Percentiles rank a stretch among this genome's conserved stretches.
These are phyloP conservation scores for Eremothecium coryli DNA, from an alignment of 1,139 yeast genomes.

Conservation along the genomic window DNA sequence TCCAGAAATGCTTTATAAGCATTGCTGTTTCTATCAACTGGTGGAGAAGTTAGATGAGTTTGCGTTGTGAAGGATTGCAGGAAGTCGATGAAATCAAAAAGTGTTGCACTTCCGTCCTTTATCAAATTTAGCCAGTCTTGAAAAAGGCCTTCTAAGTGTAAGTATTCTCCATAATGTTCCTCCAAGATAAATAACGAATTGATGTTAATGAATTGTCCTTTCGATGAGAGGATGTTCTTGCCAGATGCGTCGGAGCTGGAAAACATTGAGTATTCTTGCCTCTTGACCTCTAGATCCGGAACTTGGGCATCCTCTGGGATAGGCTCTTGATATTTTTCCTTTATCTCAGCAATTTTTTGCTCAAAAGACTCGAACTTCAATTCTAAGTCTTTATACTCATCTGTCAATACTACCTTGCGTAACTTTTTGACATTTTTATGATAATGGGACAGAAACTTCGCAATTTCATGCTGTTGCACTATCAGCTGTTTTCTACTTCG, in stretches of 20 bases:
- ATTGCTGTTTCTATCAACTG: slow-evolving; percentile 27
- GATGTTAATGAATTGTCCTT: slow-evolving; percentile 41
- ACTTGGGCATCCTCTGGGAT: background rate
- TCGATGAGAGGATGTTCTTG: slow-evolving; percentile 39
- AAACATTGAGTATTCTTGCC: slow-evolving; percentile 19
- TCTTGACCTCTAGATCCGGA: slow-evolving; percentile 14
- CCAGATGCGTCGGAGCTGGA: slow-evolving; percentile 13
- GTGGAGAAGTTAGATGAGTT: slow-evolving; percentile 23
- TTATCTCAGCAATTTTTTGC: slow-evolving; percentile 32
- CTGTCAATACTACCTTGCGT: slow-evolving; percentile 18
- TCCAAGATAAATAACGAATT: slow-evolving; percentile 45
- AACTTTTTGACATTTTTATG: slow-evolving; percentile 32
- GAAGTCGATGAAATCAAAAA: slow-evolving; percentile 42
- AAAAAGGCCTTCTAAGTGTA: slow-evolving; percentile 50
- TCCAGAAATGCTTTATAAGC: slow-evolving; percentile 39
- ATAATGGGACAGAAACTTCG: slow-evolving; percentile 43
- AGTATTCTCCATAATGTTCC: slow-evolving; percentile 55
- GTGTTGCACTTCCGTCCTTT: slow-evolving; percentile 32
- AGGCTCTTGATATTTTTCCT: slow-evolving; percentile 28
- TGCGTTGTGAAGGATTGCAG: slow-evolving; percentile 37
- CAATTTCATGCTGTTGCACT: slow-evolving; percentile 64
- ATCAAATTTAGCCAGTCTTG: slow-evolving; percentile 42
- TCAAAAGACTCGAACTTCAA: slow-evolving; percentile 39
- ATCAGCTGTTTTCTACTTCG: slow-evolving; percentile 36
- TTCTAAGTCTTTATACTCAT: slow-evolving; percentile 12